Evolutionary conservation across 2,329 filamentous ascomycete species (phyloP), one percentile per base, ranked within the genome.

Genomic region (Falciphora oryzae): DNA sequence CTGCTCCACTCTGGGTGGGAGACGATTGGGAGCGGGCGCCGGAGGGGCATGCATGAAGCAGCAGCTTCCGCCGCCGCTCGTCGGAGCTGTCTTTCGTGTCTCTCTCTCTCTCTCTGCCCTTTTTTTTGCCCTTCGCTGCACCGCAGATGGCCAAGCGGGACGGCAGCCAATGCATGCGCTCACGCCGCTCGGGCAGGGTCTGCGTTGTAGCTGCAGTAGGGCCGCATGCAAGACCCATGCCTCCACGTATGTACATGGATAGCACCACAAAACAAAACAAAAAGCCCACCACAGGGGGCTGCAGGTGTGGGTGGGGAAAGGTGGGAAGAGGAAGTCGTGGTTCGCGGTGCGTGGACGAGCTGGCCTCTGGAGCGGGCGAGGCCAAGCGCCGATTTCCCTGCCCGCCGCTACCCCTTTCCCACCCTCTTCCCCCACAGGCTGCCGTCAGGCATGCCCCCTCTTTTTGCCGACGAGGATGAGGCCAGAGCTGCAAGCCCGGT

Each of bases 81-180:
- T n/a, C 44, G 44, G 22, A n/a, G 44, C 44, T 22, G n/a, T 53
- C 44, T n/a, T 53, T 53, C 44, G 22, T 53, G 18, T 53, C 44
- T n/a, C 32, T 5, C 32, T 32, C 6, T 2, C 2, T n/a, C 8
- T 53, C 44, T 53, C n/a, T 53, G 2, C 7, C 22, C 22, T 53
- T 53, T 11, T 53, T 25, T 11, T 11, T 10, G 5, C 44, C 8
- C 6, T 22, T 16, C 38, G 38, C 56, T 25, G 56, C 56, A 58
- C 57, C n/a, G 57, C 57, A 29, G 57, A 58, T 28, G 57, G 25
- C 29, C 57, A 58, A 58, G 57, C 57, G 18, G 57, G 57, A 58
- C 57, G 57, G 57, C 57, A 58, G 29, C 57, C 57, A 58, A 58
- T 58, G 57, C 57, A 58, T 58, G 57, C 18, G 57, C 57, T 58